Evolutionary conservation across 768 basidiomycete species (phyloP).

Genomic region (Tylopilus plumbeoviolaceoides): DNA sequence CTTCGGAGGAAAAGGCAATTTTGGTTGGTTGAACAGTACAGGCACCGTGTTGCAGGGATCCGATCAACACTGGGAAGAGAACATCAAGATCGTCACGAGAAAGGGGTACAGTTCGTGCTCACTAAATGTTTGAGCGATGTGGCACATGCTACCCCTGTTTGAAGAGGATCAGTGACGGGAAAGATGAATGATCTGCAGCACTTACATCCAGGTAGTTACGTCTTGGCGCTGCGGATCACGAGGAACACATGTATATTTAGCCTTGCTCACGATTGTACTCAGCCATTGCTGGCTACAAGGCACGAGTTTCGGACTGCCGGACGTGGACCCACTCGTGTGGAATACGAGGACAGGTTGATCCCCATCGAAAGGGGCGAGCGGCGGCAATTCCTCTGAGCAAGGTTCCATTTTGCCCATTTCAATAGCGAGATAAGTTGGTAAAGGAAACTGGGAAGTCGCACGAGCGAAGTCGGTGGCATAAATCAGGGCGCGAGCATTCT

Average conservation of each 20-base stretch:
- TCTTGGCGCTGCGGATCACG: conserved; percentile 51
- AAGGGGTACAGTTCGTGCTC: conserved; percentile 32
- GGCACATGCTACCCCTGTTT: conserved; percentile 77
- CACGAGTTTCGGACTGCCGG: conserved; percentile 78
- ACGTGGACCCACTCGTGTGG: conserved; percentile 80
- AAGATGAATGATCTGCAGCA: conserved; percentile 19
- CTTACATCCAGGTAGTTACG: conserved; percentile 73
- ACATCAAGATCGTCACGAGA: conserved; percentile 20
- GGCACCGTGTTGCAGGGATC: conserved; percentile 65
- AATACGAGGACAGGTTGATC: conserved; percentile 61
- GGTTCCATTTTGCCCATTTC: conserved; percentile 36
- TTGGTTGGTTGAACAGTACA: conserved; percentile 70
- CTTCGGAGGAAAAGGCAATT: conserved; percentile 61
- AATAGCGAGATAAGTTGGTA: conserved; percentile 47
- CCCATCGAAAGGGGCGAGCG: conserved; percentile 32
- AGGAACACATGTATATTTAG: conserved; percentile 47
- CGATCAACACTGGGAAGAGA: conserved; percentile 51
- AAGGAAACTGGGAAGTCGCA: conserved; percentile 41
- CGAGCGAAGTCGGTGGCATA: conserved; percentile 54
- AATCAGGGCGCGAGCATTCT: conserved; percentile 60
- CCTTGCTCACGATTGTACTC: conserved; percentile 53
- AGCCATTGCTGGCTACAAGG: conserved; percentile 70
- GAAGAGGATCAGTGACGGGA: conserved; percentile 32
- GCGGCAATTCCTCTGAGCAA: conserved; percentile 40
- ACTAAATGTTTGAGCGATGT: conserved; percentile 77